phyloP scores from a whole-genome alignment of 163 green algal genomes.

The Smithsoniella earleae region DNA sequence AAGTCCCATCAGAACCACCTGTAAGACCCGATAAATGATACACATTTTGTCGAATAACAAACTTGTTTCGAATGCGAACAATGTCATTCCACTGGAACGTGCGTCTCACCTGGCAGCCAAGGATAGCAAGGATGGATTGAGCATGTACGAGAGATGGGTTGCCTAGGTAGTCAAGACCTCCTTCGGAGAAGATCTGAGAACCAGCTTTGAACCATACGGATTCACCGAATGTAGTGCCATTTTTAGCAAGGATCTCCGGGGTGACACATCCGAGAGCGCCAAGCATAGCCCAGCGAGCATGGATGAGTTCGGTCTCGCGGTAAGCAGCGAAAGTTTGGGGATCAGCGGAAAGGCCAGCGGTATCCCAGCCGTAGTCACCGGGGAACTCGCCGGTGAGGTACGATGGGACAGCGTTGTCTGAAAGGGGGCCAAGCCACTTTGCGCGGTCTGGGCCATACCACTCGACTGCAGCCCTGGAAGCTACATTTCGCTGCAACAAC shows the following conservation, averaged over 20 bases:
- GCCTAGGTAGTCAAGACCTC: constrained; percentile 69
- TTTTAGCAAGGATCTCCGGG: constrained; percentile 79
- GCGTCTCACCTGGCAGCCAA: constrained; percentile 39
- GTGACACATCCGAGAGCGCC: constrained; percentile 81
- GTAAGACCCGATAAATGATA: constrained; percentile 29
- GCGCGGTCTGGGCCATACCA: constrained; percentile 60
- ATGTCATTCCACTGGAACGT: too few relatives aligned
- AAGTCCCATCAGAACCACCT: constrained; percentile 78
- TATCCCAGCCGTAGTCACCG: constrained; percentile 90
- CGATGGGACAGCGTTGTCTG: constrained; percentile 46
- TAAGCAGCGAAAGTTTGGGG: constrained; percentile 67
- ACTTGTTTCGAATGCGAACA: not conserved
- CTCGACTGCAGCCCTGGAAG: constrained; percentile 27
- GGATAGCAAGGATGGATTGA: constrained; percentile 42
- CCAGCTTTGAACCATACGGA: constrained; percentile 68
- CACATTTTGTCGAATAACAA: not conserved
- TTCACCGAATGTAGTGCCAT: constrained; percentile 61
- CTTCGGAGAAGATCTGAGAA: constrained; percentile 57
- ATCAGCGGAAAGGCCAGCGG: constrained; percentile 70
- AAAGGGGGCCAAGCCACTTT: constrained; percentile 66
- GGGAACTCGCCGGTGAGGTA: constrained; percentile 84
- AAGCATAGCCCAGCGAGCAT: constrained; percentile 82
- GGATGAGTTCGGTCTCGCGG: constrained; percentile 67
- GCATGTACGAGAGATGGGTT: constrained; percentile 41
- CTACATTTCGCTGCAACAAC: not conserved